Base-by-base conservation (phyloP, 305 asterid species). In the Fraxinus paxiana region DNA sequence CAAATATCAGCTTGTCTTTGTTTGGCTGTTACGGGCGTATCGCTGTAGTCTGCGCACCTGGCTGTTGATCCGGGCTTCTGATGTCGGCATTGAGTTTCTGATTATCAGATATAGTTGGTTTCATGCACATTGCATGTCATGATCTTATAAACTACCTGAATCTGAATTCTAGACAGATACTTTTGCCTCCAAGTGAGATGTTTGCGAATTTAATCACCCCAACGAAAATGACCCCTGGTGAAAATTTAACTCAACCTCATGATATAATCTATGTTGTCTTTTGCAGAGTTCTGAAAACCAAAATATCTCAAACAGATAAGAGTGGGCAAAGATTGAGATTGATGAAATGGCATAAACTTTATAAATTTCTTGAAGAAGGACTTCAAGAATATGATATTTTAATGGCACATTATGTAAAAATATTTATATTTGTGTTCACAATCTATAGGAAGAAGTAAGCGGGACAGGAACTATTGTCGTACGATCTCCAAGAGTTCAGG, bases 391-490 rank as follows among this genome's bases (percentile, higher is more conserved):
- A 41, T 37, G 63, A 79, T 65, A 5, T 34, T 65, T 48, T 65
- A 65, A 10, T 12, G 15, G 73, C 8, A 0, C 8, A 22, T 26
- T 24, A 3, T 65, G 17, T 26, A 24, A 65, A 22, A 22, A 3
- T 24, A 31, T 20, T 70, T 71, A 76, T 24, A 35, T 80, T 73
- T 63, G 56, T 79, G 46, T 86, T 82, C 46, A 82, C 59, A 56
- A 51, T 80, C 84, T 81, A 59, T 90, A 94, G 98, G 98, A 94
- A 81, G 97, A 94, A 80, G 86, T 73, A 80, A 89, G 90, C 76
- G 91, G 91, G 74, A 86, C 94, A 26, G 98, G 97, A 77, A 94
- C 98, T 18, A 92, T 94, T 59, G 91, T 94, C 31, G 88, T 91
- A 83, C 94, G 97, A 81, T 91, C 98, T 77, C 98, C 98, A 80